Percentiles rank a stretch among this genome's conserved stretches.
Evolutionary conservation across 2,329 filamentous ascomycete genomes (phyloP).

Genomic region (Trichoderma afroharzianum): DNA sequence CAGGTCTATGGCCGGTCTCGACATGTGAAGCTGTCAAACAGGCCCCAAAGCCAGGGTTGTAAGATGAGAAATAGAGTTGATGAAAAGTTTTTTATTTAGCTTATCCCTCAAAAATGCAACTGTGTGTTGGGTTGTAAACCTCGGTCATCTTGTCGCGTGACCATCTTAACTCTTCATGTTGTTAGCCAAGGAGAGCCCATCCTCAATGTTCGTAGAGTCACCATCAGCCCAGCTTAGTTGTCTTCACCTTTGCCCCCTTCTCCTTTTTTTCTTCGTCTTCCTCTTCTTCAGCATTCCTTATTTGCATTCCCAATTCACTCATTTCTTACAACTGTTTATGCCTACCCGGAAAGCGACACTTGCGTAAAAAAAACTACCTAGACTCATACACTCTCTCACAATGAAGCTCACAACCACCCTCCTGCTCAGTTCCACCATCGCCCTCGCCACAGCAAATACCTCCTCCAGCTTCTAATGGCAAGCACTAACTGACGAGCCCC

Average conservation of each 20-base stretch:
- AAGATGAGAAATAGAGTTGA: not conserved
- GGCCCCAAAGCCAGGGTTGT: not conserved
- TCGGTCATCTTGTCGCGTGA: not conserved
- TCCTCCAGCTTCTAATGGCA: no score
- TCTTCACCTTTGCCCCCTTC: not conserved
- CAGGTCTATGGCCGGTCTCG: not conserved
- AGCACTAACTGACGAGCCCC: no score
- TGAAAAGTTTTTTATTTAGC: not conserved
- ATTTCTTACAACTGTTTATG: not conserved
- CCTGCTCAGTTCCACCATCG: no score
- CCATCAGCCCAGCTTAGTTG: not conserved
- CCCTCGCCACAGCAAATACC: no score
- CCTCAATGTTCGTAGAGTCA: not conserved
- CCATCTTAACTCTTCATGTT: not conserved
- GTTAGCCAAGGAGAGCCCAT: not conserved
- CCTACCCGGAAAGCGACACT: no score
- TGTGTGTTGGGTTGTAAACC: not conserved
- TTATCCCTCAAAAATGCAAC: not conserved
- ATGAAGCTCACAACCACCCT: no score
- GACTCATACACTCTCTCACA: no score
- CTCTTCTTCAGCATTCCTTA: not conserved
- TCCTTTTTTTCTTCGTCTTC: not conserved
- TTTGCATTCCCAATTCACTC: not conserved
- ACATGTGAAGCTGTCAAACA: not conserved
- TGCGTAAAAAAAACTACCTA: no score